Evolutionary conservation across 371 early-diverging fungal genomes (phyloP).

Genomic region (Mortierella sp.): DNA sequence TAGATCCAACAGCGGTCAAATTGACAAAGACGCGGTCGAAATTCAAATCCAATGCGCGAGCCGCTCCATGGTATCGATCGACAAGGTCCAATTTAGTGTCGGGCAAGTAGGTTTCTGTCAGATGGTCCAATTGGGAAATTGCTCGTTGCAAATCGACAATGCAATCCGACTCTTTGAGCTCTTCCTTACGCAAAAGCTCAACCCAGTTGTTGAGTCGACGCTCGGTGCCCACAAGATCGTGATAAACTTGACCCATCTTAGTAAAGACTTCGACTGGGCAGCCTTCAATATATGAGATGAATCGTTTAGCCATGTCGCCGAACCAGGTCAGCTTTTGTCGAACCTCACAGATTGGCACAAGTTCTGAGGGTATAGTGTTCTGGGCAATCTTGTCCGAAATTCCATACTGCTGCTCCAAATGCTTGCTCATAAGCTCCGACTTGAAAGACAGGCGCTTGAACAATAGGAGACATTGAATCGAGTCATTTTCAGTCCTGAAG

Average conservation of each 20-base stretch:
- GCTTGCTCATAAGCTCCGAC: slow-evolving; percentile 79
- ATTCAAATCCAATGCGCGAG: slow-evolving; percentile 71
- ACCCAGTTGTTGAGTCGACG: slow-evolving; percentile 77
- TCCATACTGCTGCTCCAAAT: slow-evolving; percentile 79
- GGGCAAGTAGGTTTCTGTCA: slow-evolving; percentile 73
- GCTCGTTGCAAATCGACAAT: slow-evolving; percentile 74
- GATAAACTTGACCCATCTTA: slow-evolving; percentile 76
- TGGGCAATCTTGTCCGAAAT: slow-evolving; percentile 71
- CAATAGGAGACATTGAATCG: slow-evolving; percentile 79
- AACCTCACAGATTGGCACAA: slow-evolving; percentile 72
- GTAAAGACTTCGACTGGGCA: slow-evolving; percentile 79
- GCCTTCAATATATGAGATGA: slow-evolving; percentile 76
- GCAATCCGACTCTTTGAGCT: slow-evolving; percentile 71
- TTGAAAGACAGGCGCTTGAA: slow-evolving; percentile 88
- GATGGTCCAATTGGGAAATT: slow-evolving; percentile 75
- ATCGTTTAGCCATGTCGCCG: slow-evolving; percentile 72
- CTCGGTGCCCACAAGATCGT: slow-evolving; percentile 79
- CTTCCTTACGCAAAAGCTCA: slow-evolving; percentile 80
- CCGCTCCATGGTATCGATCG: slow-evolving; percentile 70
- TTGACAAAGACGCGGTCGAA: slow-evolving; percentile 77
- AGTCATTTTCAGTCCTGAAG: slow-evolving; percentile 83
- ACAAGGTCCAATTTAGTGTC: slow-evolving; percentile 50
- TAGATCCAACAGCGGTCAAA: slow-evolving; percentile 55
- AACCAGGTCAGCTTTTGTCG: slow-evolving; percentile 79
- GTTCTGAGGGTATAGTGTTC: slow-evolving; percentile 60